Percentiles rank a stretch among this genome's conserved stretches.
phyloP scores from a whole-genome alignment of 306 rosid species.

The Arachis hypogaea region DNA sequence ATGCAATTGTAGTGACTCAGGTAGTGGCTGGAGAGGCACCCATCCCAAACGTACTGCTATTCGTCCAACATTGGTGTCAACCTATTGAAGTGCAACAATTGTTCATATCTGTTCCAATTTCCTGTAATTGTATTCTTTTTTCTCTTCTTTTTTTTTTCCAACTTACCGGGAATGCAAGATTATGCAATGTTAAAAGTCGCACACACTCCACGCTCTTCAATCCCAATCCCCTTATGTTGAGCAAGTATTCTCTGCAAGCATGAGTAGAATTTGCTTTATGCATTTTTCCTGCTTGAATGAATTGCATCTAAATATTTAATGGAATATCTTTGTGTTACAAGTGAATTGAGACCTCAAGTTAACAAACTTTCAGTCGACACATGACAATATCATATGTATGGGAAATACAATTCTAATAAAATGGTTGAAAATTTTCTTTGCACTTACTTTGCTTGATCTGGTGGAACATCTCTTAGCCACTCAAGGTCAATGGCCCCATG shows the following conservation, averaged over 20 bases:
- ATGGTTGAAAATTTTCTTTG: slow-evolving; percentile 25
- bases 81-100: slow-evolving; percentile 51
- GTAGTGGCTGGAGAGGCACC: slow-evolving; percentile 97
- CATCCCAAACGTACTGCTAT: slow-evolving; percentile 94
- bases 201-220: slow-evolving; percentile 94
- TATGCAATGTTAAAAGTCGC: slow-evolving; percentile 87
- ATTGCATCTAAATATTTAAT: not conserved
- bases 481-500: slow-evolving; percentile 83
- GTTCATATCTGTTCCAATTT: slow-evolving; percentile 34
- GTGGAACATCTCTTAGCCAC: slow-evolving; percentile 91
- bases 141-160: slow-evolving; percentile 19
- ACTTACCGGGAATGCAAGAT: slow-evolving; percentile 95
- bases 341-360: slow-evolving; percentile 11
- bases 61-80: slow-evolving; percentile 95
- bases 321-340: slow-evolving; percentile 5
- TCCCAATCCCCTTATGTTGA: slow-evolving; percentile 83
- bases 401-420: slow-evolving; percentile 23
- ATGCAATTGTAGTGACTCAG: slow-evolving; percentile 91
- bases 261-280: slow-evolving; percentile 20
- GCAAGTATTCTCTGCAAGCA: slow-evolving; percentile 73
- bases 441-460: slow-evolving; percentile 88
- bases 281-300: slow-evolving; percentile 7
- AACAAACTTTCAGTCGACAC: slow-evolving; percentile 8
- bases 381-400: slow-evolving; percentile 20
- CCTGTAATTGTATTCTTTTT: slow-evolving; percentile 22